Evolutionary conservation across 1,139 yeast genomes (phyloP).

Genomic region (Zhuliangozyma parablackwelliae): DNA sequence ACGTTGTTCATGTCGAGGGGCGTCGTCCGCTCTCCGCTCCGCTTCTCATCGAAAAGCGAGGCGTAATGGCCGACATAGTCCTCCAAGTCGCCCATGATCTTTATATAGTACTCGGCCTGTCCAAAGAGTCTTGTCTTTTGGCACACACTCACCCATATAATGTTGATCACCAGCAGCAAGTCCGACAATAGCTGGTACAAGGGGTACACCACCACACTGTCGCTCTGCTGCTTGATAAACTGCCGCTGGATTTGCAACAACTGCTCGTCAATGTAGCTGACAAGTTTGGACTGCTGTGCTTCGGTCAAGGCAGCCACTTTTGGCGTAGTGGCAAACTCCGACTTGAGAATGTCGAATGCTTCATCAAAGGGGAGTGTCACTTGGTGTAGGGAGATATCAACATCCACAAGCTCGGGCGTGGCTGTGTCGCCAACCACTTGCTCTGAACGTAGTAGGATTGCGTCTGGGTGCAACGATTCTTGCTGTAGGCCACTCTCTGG

Average conservation of each 20-base stretch:
- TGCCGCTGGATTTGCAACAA: slow-evolving; percentile 56
- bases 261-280: slow-evolving; percentile 57
- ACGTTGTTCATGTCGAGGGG: slow-evolving; percentile 14
- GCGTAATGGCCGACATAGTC: slow-evolving; percentile 53
- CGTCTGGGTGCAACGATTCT: too few species aligned
- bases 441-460: too few species aligned
- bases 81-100: slow-evolving; percentile 61
- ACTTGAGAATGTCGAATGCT: slow-evolving; percentile 14
- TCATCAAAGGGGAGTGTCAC: slow-evolving; percentile 29
- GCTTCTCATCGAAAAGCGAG: slow-evolving; percentile 5
- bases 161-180: slow-evolving; percentile 41
- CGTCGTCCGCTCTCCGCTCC: background rate
- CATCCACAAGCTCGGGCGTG: slow-evolving; percentile 10
- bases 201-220: slow-evolving; percentile 21
- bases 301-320: slow-evolving; percentile 1
- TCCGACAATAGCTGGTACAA: slow-evolving; percentile 42
- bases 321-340: slow-evolving; percentile 4
- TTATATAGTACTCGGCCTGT: slow-evolving; percentile 57
- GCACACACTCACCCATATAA: slow-evolving; percentile 54
- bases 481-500: slow-evolving; percentile 3
- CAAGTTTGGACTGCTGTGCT: slow-evolving; percentile 56
- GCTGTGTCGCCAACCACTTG: background rate
- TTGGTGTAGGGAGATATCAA: slow-evolving; percentile 10
- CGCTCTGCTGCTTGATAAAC: slow-evolving; percentile 59
- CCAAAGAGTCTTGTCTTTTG: slow-evolving; percentile 36